Evolutionary conservation across 108 stramenopile species (phyloP).

Genomic region (Cyclotella baltica): DNA sequence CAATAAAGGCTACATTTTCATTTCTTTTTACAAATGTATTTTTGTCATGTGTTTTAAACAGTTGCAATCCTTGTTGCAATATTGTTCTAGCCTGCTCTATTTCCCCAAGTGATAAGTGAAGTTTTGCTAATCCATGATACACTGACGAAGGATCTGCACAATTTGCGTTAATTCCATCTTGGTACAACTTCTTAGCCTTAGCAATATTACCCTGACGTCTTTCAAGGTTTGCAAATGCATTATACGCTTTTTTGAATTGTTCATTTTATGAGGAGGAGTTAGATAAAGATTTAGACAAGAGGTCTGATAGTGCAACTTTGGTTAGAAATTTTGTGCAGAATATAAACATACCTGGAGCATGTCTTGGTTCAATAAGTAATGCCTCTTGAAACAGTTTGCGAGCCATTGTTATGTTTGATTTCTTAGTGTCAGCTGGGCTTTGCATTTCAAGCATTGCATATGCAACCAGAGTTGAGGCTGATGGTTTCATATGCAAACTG

Average conservation of each 20-base stretch:
- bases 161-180: constrained; percentile 73
- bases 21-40: constrained; percentile 33
- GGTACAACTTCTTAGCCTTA: constrained; percentile 68
- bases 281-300: no score
- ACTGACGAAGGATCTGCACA: constrained; percentile 81
- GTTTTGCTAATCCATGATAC: constrained; percentile 84
- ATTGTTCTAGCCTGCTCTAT: constrained; percentile 64
- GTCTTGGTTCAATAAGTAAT: constrained; percentile 76
- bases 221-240: constrained; percentile 81
- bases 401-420: constrained; percentile 57
- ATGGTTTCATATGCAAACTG: constrained; percentile 70
- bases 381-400: constrained; percentile 80
- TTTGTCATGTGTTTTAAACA: constrained; percentile 53
- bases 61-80: constrained; percentile 62
- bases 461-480: constrained; percentile 83
- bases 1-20: constrained; percentile 73
- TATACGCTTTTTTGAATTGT: no score
- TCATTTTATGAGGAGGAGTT: no score
- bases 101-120: constrained; percentile 82
- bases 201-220: constrained; percentile 61
- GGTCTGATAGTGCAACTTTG: no score
- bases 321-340: no score
- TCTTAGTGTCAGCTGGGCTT: constrained; percentile 48
- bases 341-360: no score
- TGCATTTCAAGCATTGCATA: constrained; percentile 79